phyloP scores from a whole-genome alignment of 2,329 filamentous ascomycete species.

The Fusarium denticulatum region DNA sequence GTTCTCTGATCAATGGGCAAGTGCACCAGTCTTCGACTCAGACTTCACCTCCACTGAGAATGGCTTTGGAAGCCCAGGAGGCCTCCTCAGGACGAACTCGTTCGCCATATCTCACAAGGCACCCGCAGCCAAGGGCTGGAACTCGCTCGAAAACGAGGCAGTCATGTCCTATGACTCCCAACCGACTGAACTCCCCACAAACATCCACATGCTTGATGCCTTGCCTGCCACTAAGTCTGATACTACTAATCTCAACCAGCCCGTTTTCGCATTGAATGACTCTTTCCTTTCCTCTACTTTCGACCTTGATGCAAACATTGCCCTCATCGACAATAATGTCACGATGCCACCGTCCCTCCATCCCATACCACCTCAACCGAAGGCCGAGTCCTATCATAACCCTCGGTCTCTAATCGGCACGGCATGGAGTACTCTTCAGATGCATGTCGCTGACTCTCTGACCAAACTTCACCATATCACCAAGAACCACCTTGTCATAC shows the following conservation, averaged over 20 bases:
- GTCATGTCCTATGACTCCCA: constrained; percentile 44
- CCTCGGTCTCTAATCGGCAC: constrained; percentile 52
- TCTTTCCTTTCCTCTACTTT: constrained; percentile 48
- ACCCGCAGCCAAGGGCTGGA: constrained; percentile 36
- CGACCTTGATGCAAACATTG: constrained; percentile 51
- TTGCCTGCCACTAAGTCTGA: constrained; percentile 45
- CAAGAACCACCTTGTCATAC: constrained; percentile 55
- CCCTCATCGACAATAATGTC: constrained; percentile 47
- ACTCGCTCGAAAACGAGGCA: constrained; percentile 43
- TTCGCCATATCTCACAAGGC: constrained; percentile 38
- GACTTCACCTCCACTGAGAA: constrained; percentile 59
- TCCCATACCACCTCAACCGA: constrained; percentile 22
- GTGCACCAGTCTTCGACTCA: constrained; percentile 54
- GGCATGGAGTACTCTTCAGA: constrained; percentile 57
- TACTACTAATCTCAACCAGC: constrained; percentile 47
- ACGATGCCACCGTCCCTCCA: constrained; percentile 25
- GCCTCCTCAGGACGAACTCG: constrained; percentile 42
- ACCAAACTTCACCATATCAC: constrained; percentile 53
- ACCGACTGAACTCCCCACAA: constrained; percentile 56
- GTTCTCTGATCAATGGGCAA: constrained; percentile 53
- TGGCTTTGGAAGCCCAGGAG: constrained; percentile 49
- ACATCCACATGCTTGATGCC: constrained; percentile 49
- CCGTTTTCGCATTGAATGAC: constrained; percentile 50
- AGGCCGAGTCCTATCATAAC: constrained; percentile 42
- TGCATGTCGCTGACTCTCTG: constrained; percentile 58